Evolutionary conservation across 352 stramenopile species (phyloP), one percentile per base, ranked within the genome.

Genomic region (Thalassiosira gravida): DNA sequence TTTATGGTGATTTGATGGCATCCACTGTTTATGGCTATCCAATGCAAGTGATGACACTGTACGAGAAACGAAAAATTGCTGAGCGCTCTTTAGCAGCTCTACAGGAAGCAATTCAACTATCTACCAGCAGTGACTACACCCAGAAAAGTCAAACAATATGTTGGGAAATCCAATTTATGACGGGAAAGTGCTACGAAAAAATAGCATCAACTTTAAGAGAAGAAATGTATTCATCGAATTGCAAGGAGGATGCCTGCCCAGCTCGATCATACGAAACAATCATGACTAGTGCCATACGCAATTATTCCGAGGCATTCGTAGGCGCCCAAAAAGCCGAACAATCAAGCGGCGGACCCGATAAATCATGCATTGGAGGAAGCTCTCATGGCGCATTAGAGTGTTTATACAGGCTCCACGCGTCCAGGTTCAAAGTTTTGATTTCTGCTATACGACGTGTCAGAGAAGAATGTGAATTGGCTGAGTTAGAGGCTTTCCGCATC

Each of bases 21-120:
- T 90, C 80, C 58, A 89, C 91, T 62, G 71, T 80, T 42, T 94
- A 92, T 85, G 89, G 89, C 9, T 94, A 85, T 35, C 85, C 87
- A 25, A 88, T 92, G 57, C 75, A 83, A 18, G 7, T 16, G 0
- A 87, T 94, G 74, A 83, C 81, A n/a, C 37, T 46, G 25, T 67
- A 86, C 11, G 67, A 87, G 56, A 93, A 92, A 59, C 78, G 88
- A 49, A 22, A 72, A 55, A 78, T 90, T 69, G 86, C 87, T n/a
- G 55, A 81, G 20, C 22, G 47, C 16, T 69, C 90, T 27, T 83
- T 82, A 35, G 68, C 52, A 53, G 89, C 80, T 52, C 93, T 92
- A 59, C 22, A 83, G 42, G 53, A 78, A 65, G 72, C 87, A 59
- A 56, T 88, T 46, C 30, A 88, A 37, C 62, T 82, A 30, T 78